Evolutionary conservation across 2,329 filamentous ascomycete genomes (phyloP).

Genomic region (Ophiocordyceps sinensis): DNA sequence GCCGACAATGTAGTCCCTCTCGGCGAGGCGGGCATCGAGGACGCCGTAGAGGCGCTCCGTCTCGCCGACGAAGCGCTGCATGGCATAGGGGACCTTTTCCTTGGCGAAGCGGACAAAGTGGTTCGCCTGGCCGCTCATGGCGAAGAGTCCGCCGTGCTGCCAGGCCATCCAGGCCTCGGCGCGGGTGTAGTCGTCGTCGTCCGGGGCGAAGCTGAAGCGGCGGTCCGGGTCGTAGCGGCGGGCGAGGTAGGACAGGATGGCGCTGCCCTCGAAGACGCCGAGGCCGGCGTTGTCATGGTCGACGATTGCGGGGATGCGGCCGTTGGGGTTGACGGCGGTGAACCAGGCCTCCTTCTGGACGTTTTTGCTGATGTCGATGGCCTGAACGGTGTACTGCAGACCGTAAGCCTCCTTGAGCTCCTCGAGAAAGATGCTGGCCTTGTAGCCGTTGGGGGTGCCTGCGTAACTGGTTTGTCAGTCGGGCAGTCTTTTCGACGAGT

Average conservation of each 20-base stretch:
- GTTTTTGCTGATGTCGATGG: conserved; percentile 44
- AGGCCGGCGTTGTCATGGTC: conserved; percentile 49
- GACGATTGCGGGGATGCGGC: conserved; percentile 49
- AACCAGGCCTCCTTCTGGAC: conserved; percentile 56
- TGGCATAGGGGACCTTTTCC: conserved; percentile 54
- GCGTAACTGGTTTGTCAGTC: no score
- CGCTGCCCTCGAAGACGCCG: conserved; percentile 58
- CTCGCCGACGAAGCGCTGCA: conserved; percentile 64
- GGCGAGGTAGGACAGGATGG: conserved; percentile 60
- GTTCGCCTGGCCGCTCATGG: conserved; percentile 60
- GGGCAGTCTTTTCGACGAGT: no score
- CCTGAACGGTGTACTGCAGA: conserved; percentile 42
- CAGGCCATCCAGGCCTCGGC: conserved; percentile 42
- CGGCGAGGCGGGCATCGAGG: conserved; percentile 48
- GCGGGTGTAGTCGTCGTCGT: conserved; percentile 21
- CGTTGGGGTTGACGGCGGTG: conserved; percentile 47
- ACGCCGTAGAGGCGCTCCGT: conserved; percentile 59
- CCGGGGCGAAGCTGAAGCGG: conserved; percentile 20
- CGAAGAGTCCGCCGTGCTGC: conserved; percentile 63
- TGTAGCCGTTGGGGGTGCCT: conserved; percentile 39
- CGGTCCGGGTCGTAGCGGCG: conserved; percentile 54
- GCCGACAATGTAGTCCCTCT: conserved; percentile 39
- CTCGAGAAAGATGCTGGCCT: conserved; percentile 47
- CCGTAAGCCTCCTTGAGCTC: conserved; percentile 53
- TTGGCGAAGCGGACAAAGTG: conserved; percentile 57